Conservation (phyloP, 148 eudicot species). For the Arbutus unedo region DNA sequence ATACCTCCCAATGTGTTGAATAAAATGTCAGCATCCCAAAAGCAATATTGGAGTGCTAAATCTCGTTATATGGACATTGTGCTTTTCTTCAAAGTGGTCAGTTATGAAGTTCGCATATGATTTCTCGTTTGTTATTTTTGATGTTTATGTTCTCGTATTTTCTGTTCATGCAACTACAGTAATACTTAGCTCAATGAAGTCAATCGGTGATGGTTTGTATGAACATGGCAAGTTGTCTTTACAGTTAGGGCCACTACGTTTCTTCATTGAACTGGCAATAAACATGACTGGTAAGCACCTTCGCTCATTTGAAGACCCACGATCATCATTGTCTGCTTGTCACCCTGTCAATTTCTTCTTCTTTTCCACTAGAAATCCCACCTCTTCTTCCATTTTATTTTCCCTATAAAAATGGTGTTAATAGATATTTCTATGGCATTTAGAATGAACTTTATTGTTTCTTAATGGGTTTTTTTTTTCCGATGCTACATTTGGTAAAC, state of each 20-base stretch:
- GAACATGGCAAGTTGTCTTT: background rate
- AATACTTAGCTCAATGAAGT: background rate
- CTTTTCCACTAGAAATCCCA: background rate
- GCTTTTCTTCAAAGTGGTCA: constrained; percentile 96
- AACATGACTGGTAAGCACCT: background rate
- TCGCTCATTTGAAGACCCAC: background rate
- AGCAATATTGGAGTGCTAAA: constrained; percentile 88
- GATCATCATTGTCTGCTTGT: background rate
- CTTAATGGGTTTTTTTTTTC: background rate
- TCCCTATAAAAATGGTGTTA: background rate
- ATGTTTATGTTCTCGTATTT: background rate
- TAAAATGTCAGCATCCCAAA: constrained; percentile 97
- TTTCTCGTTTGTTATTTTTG: background rate
- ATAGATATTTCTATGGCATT: background rate
- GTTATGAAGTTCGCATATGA: constrained; percentile 22
- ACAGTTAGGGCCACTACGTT: background rate
- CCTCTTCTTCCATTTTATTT: background rate
- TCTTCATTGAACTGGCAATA: background rate
- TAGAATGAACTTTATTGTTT: background rate
- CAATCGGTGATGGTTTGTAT: background rate
- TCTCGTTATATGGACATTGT: constrained; percentile 85
- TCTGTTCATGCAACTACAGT: background rate
- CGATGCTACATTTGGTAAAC: background rate
- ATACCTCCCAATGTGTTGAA: constrained; percentile 79
- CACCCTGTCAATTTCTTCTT: background rate